These are phyloP conservation scores for Stemphylium lycopersici DNA, from an alignment of 2,329 filamentous ascomycete genomes.

Conservation along the genomic window DNA sequence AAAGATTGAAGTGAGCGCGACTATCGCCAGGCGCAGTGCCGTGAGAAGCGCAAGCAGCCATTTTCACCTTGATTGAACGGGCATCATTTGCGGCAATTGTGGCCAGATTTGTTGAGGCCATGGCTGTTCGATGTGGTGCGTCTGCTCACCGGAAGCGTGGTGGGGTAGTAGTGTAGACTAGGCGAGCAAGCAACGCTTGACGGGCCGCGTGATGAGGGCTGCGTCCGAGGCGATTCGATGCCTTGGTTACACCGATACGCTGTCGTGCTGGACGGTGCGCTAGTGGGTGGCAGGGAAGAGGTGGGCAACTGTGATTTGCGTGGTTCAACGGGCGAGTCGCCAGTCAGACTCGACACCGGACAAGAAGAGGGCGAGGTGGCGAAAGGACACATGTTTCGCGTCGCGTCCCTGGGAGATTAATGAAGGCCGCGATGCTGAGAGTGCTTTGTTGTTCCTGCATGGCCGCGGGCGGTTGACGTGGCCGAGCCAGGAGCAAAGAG, in stretches of 20 bases:
- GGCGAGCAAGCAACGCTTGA: slow-evolving; percentile 28
- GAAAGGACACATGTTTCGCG: slow-evolving; percentile 35
- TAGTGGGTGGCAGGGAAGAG: slow-evolving; percentile 23
- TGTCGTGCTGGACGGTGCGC: slow-evolving; percentile 39
- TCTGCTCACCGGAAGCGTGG: slow-evolving; percentile 36
- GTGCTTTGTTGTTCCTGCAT: slow-evolving; percentile 48
- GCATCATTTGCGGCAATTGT: slow-evolving; percentile 6
- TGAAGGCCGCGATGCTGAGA: slow-evolving; percentile 31
- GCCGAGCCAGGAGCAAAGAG: slow-evolving; percentile 29
- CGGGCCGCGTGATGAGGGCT: slow-evolving; percentile 30
- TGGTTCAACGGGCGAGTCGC: slow-evolving; percentile 10
- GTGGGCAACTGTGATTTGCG: slow-evolving; percentile 35
- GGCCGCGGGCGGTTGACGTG: slow-evolving; percentile 42
- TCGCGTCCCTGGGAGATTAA: slow-evolving; percentile 33
- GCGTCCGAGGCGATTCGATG: slow-evolving; percentile 27
- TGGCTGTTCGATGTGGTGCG: slow-evolving; percentile 22
- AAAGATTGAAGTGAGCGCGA: slow-evolving; percentile 7
- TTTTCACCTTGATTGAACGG: slow-evolving; percentile 5
- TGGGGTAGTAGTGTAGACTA: slow-evolving; percentile 21
- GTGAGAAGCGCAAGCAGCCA: not conserved
- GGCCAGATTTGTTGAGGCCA: slow-evolving; percentile 12
- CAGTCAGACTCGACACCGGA: slow-evolving; percentile 29
- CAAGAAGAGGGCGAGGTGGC: slow-evolving; percentile 28
- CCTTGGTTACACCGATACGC: slow-evolving; percentile 43
- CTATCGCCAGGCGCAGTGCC: not conserved